Evolutionary conservation across 345 rosid species (phyloP), one percentile per base, ranked within the genome.

Genomic region (Chamaenerion angustifolium): DNA sequence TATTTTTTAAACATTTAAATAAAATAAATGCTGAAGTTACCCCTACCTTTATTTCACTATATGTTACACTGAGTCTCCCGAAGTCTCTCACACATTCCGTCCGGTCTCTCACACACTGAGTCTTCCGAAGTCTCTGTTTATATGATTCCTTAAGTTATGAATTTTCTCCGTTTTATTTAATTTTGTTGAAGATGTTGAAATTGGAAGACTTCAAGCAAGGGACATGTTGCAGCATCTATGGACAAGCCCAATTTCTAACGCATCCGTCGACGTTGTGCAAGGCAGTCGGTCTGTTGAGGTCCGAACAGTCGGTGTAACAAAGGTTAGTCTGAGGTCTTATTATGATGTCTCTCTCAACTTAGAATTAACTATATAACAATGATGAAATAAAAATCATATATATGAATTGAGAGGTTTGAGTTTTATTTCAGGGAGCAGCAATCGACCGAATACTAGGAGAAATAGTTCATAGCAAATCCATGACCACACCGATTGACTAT

Each of bases 161-260:
- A n/a, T n/a, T n/a, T n/a, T n/a, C n/a, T n/a, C n/a, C n/a, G n/a
- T n/a, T 48, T 52, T 43, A 58, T 65, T 18, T 19, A 64, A 27
- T 60, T 31, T 31, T 62, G 47, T 6, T 65, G 55, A 59, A 93
- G 99, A 84, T 71, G 41, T 82, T 60, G 99, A 93, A 58, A 88
- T 93, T 52, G 99, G 99, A 63, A 85, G 87, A 60, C 78, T 93
- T 66, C 99, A 93, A 73, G 99, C 99, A 60, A 77, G 88, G 71
- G 99, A 93, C 62, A 71, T 93, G 95, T 58, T 93, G 75, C 99
- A 93, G 73, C 99, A 93, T 78, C 94, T 93, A 54, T 93, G 96
- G 95, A 93, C 99, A 23, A 96, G 99, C 51, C 99, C 99, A 51
- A 85, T 93, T 67, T 87, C 96, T 43, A 93, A 93, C 66, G 95